These are phyloP conservation scores for Colletotrichum sansevieriae DNA, from an alignment of 2,329 filamentous ascomycete species.

Conservation along the genomic window DNA sequence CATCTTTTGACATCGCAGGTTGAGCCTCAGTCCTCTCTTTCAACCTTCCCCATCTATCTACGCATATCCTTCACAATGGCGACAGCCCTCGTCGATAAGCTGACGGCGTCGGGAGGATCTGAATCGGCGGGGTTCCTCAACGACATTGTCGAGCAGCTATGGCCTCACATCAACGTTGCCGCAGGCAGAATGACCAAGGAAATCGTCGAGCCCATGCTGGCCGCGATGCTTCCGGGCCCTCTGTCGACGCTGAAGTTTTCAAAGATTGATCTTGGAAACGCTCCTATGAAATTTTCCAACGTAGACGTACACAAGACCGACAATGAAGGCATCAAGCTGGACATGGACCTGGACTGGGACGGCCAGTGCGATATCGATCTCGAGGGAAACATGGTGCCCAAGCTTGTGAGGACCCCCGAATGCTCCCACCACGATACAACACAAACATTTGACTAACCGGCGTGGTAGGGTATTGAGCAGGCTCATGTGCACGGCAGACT, in stretches of 20 bases:
- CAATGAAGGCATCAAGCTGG: slow-evolving; percentile 60
- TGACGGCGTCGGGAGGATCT: slow-evolving; percentile 56
- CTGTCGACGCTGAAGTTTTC: slow-evolving; percentile 57
- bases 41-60: neutral
- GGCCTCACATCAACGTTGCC: slow-evolving; percentile 62
- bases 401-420: slow-evolving; percentile 51
- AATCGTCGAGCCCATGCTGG: slow-evolving; percentile 62
- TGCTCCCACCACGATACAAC: neutral
- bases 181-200: slow-evolving; percentile 59
- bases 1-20: neutral
- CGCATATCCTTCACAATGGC: slow-evolving; percentile 44
- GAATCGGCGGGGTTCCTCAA: slow-evolving; percentile 61
- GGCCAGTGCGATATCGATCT: slow-evolving; percentile 61
- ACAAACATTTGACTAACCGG: slow-evolving; percentile 22
- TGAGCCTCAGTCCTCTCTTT: neutral
- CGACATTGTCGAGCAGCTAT: slow-evolving; percentile 60
- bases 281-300: slow-evolving; percentile 56
- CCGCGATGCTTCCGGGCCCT: slow-evolving; percentile 59
- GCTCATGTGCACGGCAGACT: slow-evolving; percentile 59
- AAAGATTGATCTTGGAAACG: slow-evolving; percentile 59
- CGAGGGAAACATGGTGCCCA: slow-evolving; percentile 56
- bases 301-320: slow-evolving; percentile 61
- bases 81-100: slow-evolving; percentile 51
- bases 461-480: slow-evolving; percentile 57
- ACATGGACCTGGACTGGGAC: slow-evolving; percentile 62